phyloP scores from a whole-genome alignment of 441 rosid species.

The Erodium moschatum region DNA sequence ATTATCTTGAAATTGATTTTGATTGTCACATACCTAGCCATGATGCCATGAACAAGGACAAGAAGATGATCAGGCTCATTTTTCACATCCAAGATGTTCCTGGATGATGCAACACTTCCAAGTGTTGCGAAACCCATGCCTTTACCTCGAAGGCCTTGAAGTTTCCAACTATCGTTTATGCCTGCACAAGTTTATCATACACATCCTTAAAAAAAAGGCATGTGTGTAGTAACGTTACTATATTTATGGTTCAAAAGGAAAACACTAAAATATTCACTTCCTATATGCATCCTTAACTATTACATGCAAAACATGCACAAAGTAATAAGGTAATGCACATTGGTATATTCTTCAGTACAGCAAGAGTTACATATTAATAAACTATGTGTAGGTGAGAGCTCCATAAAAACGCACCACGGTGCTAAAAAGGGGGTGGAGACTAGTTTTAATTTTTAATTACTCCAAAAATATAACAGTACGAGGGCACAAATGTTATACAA shows the following conservation, averaged over 20 bases:
- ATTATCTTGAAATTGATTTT: conserved; percentile 5
- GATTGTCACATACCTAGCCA: conserved; percentile 55
- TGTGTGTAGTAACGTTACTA: background rate
- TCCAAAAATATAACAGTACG: too few relatives aligned
- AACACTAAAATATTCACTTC: background rate
- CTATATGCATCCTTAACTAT: background rate
- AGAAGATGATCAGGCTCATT: conserved; percentile 81
- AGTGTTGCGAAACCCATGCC: conserved; percentile 51
- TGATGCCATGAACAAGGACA: conserved; percentile 87
- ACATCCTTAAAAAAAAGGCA: conserved; percentile 14
- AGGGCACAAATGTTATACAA: too few relatives aligned
- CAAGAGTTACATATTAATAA: background rate
- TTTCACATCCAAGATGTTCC: conserved; percentile 32
- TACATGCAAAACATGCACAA: background rate
- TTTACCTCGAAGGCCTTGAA: conserved; percentile 40
- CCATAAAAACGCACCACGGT: background rate
- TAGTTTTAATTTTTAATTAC: too few relatives aligned
- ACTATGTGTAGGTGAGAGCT: background rate
- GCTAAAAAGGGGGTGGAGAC: background rate
- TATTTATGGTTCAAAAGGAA: background rate
- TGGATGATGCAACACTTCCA: conserved; percentile 35
- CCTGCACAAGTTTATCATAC: conserved; percentile 32
- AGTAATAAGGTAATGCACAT: background rate
- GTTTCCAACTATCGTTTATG: conserved; percentile 37
- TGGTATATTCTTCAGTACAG: background rate